Evolutionary conservation across 2,329 filamentous ascomycete species (phyloP).

Genomic region (Setomelanomma holmii): DNA sequence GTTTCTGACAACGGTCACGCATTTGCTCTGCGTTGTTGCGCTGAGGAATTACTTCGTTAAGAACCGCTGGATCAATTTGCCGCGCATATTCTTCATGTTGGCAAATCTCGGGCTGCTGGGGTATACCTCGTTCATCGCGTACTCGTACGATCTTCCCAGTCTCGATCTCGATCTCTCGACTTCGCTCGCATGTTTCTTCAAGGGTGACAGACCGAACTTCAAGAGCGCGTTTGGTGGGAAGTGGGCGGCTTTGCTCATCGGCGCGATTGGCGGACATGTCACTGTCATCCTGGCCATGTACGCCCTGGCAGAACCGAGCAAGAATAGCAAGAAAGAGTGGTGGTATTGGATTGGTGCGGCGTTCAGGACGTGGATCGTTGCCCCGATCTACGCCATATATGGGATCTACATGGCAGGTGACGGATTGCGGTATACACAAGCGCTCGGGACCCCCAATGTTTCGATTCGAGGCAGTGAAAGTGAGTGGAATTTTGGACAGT

Average conservation of each 20-base stretch:
- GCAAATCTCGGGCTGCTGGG: conserved; percentile 36
- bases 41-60: conserved; percentile 42
- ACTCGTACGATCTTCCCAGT: conserved; percentile 35
- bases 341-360: conserved; percentile 29
- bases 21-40: conserved; percentile 35
- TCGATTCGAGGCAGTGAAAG: conserved; percentile 30
- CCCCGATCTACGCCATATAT: conserved; percentile 38
- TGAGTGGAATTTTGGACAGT: conserved; percentile 42
- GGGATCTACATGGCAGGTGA: conserved; percentile 35
- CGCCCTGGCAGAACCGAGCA: conserved; percentile 19
- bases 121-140: conserved; percentile 40
- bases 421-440: conserved; percentile 31
- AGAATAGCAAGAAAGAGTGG: conserved; percentile 20
- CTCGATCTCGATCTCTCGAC: conserved; percentile 31
- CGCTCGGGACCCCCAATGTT: conserved; percentile 31
- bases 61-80: conserved; percentile 41
- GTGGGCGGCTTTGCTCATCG: conserved; percentile 37
- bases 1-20: conserved; percentile 41
- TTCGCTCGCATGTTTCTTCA: conserved; percentile 36
- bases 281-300: conserved; percentile 43
- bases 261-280: conserved; percentile 38
- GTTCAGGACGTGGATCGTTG: conserved; percentile 41
- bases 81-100: conserved; percentile 42
- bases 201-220: conserved; percentile 27
- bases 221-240: conserved; percentile 32